phyloP scores from a whole-genome alignment of 164 flowering plant genomes.

The Tetrastigma voinierianum region DNA sequence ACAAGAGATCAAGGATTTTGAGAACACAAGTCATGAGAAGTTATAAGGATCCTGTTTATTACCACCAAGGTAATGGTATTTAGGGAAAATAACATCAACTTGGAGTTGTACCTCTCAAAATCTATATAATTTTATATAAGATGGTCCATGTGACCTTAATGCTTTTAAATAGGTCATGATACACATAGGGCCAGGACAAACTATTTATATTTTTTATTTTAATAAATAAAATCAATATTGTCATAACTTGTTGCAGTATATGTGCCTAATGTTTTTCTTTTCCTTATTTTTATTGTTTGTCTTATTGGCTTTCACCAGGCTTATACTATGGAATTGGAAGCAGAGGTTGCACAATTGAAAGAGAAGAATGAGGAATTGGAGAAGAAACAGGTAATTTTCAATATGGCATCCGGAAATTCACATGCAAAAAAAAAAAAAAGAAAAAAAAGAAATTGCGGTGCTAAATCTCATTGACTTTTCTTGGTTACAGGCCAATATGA shows the following conservation, averaged over 20 bases:
- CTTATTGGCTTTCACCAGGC: conserved; percentile 46
- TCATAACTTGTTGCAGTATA: background rate
- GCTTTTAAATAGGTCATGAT: background rate
- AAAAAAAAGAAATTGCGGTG: background rate
- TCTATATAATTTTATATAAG: background rate
- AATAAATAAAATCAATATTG: background rate
- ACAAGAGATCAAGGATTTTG: conserved; percentile 21
- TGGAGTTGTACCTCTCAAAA: conserved; percentile 4
- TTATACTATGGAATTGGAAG: conserved; percentile 91
- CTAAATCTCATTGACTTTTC: conserved; percentile 3
- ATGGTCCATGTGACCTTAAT: background rate
- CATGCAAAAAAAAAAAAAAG: background rate
- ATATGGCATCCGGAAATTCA: background rate
- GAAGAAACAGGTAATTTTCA: conserved; percentile 62
- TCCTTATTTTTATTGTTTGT: conserved; percentile 1
- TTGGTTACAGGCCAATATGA: conserved; percentile 53
- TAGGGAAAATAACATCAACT: conserved; percentile 9
- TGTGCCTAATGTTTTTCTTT: background rate
- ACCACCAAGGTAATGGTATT: conserved; percentile 27
- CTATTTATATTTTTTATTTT: background rate
- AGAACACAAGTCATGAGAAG: conserved; percentile 22
- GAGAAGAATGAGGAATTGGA: conserved; percentile 71
- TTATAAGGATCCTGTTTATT: conserved; percentile 21
- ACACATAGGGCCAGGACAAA: background rate
- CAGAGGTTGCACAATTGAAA: conserved; percentile 84